Base-by-base conservation (phyloP, 2,329 filamentous ascomycete genomes). In the Venturia carpophila region DNA sequence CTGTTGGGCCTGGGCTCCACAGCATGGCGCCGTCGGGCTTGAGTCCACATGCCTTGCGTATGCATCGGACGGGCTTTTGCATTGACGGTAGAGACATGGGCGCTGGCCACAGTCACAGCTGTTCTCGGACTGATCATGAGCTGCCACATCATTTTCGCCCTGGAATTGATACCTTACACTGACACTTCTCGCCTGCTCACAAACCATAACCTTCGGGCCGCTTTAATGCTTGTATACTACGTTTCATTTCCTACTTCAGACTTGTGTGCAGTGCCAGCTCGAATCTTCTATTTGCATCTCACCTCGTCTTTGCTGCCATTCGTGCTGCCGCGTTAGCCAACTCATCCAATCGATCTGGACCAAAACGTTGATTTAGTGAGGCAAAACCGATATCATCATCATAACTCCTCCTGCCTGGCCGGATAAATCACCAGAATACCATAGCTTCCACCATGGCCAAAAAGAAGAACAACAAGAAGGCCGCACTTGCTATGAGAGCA, bases 141-240 rank as follows among this genome's bases (percentile, higher is more conserved):
- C 60, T 61, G 60, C 42, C 60, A 61, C 60, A 61, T 61, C 37
- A 61, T 39, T 34, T 5, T 61, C 60, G 37, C 60, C 60, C 30
- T 27, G 27, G n/a, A 15, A 43, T 61, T 45, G 42, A 42, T 43
- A 19, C 37, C 60, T 27, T 9, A 15, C 10, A 47, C 19, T 47
- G 45, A 47, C 45, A 47, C 45, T 7, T 24, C 15, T 41, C 21
- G 15, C 21, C 13, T n/a, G 42, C 47, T 37, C 30, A 37, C 52
- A 7, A 11, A 58, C 15, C 30, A 27, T 37, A 17, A 43, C 15
- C 39, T 42, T 62, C n/a, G 60, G 39, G 60, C 42, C 24, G 34
- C 37, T 37, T 41, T 61, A 11, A 7, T 61, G 58, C 42, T 11
- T 17, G 17, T 56, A 34, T 34, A 17, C 30, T 37, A 27, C 52